Evolutionary conservation across 805 yeast genomes (phyloP).

Genomic region (Yamadazyma sp.): DNA sequence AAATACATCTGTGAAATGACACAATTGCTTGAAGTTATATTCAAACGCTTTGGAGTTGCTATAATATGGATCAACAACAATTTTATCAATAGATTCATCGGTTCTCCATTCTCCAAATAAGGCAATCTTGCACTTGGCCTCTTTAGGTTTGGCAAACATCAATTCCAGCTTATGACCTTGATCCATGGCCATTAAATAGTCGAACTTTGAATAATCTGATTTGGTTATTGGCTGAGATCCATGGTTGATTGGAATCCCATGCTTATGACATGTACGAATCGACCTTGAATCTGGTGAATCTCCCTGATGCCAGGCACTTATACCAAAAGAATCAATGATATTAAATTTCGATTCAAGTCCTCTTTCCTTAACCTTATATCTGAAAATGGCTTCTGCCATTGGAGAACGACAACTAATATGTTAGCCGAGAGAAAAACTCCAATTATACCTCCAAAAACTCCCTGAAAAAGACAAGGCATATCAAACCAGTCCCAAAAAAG

Average conservation of each 20-base stretch:
- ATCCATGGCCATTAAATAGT: constrained; percentile 72
- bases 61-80: constrained; percentile 90
- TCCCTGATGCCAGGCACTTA: constrained; percentile 82
- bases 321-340: constrained; percentile 82
- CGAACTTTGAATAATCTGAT: constrained; percentile 54
- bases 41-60: constrained; percentile 87
- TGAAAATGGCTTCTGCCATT: constrained; percentile 95
- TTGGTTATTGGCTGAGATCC: constrained; percentile 64
- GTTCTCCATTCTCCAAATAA: constrained; percentile 83
- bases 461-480: neutral
- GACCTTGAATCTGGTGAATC: constrained; percentile 79
- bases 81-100: constrained; percentile 44
- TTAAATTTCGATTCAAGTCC: constrained; percentile 46
- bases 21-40: constrained; percentile 68
- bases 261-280: constrained; percentile 58
- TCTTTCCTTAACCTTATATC: constrained; percentile 53
- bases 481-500: neutral
- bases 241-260: constrained; percentile 75
- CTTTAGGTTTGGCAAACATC: constrained; percentile 50
- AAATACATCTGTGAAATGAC: constrained; percentile 72
- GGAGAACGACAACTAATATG: constrained; percentile 83
- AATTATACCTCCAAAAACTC: constrained; percentile 2
- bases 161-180: constrained; percentile 54
- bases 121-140: constrained; percentile 46
- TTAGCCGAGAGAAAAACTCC: no score